Evolutionary conservation across 1,139 yeast genomes (phyloP).

Genomic region (Blastobotrys buckinghamii): DNA sequence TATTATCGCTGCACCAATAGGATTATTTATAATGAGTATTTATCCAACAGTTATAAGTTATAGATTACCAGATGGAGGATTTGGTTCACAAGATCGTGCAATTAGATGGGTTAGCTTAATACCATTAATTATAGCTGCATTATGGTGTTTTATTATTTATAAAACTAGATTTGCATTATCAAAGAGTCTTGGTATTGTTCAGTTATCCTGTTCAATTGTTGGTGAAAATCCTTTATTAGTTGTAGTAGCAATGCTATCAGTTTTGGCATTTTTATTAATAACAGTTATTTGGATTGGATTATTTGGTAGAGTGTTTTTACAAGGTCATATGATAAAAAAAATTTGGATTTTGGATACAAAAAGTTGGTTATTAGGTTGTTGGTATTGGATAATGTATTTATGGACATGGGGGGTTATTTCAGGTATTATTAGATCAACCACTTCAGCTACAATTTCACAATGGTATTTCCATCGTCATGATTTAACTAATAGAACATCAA

Average conservation of each 20-base stretch:
- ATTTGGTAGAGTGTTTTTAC: constrained; percentile 34
- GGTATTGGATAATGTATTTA: constrained; percentile 36
- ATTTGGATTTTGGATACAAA: constrained; percentile 32
- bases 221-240: constrained; percentile 31
- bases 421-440: constrained; percentile 34
- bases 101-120: constrained; percentile 35
- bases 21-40: constrained; percentile 26
- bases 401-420: constrained; percentile 41
- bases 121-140: constrained; percentile 30
- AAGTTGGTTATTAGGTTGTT: constrained; percentile 33
- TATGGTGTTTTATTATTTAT: constrained; percentile 34
- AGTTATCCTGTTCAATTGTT: constrained; percentile 33
- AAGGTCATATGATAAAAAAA: constrained; percentile 30
- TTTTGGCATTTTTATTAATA: constrained; percentile 27
- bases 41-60: constrained; percentile 34
- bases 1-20: constrained; percentile 34
- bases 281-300: constrained; percentile 36
- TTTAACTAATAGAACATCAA: constrained; percentile 21
- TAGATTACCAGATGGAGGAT: constrained; percentile 32
- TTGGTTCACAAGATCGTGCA: constrained; percentile 33
- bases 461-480: constrained; percentile 37
- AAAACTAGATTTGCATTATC: constrained; percentile 30
- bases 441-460: constrained; percentile 35
- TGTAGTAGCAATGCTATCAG: constrained; percentile 28
- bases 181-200: constrained; percentile 36